Conservation (phyloP, 768 basidiomycete genomes). For the Boletus barrowsii region DNA sequence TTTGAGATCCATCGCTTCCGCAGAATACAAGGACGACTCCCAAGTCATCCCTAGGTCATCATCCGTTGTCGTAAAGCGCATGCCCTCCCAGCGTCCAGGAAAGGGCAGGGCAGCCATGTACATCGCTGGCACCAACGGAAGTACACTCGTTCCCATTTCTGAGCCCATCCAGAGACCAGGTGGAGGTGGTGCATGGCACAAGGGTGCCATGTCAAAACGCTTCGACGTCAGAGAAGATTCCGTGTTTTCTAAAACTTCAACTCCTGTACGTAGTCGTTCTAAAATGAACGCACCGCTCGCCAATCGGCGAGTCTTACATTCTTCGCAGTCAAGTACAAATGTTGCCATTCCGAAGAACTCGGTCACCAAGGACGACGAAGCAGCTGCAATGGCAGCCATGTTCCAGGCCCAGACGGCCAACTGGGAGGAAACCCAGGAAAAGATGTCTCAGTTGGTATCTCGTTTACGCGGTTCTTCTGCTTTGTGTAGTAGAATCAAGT, state of each 20-base stretch:
- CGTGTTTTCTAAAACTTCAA: conserved; percentile 21
- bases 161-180: conserved; percentile 43
- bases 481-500: conserved; percentile 61
- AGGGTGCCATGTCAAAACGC: conserved; percentile 79
- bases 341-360: conserved; percentile 35
- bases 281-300: conserved; percentile 20
- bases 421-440: conserved; percentile 99
- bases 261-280: conserved; percentile 33
- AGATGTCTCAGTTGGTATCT: conserved; percentile 97
- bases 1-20: not conserved
- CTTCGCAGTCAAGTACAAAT: conserved; percentile 35
- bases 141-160: conserved; percentile 43
- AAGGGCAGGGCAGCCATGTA: conserved; percentile 82
- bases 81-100: conserved; percentile 78
- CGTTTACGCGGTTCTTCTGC: conserved; percentile 53
- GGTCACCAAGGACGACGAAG: conserved; percentile 73
- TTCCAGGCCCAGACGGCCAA: conserved; percentile 90
- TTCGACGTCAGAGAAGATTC: conserved; percentile 84
- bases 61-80: conserved; percentile 88
- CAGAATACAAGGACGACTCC: conserved; percentile 91
- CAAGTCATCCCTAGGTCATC: conserved; percentile 92
- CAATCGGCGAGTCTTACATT: conserved; percentile 25
- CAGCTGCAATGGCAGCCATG: conserved; percentile 97
- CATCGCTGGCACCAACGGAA: conserved; percentile 47
- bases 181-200: conserved; percentile 53